Conservation (phyloP, 257 asterid species). For the Ocimum tenuiflorum region DNA sequence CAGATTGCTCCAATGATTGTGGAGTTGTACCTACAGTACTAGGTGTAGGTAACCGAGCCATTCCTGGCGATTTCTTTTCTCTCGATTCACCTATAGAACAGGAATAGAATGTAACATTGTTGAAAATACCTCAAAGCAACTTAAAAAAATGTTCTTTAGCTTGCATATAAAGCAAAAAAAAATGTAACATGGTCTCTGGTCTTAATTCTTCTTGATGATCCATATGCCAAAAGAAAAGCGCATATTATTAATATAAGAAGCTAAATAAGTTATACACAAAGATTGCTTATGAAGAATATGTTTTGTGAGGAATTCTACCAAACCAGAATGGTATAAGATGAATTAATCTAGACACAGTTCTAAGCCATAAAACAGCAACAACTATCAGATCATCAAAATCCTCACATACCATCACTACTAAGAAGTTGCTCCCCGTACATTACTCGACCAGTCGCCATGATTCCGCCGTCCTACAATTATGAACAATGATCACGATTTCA, state of each 20-base stretch:
- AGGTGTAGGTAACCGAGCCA: slow-evolving; percentile 36
- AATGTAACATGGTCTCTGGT: neutral
- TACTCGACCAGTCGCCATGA: slow-evolving; percentile 41
- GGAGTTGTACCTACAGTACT: slow-evolving; percentile 47
- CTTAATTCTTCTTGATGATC: neutral
- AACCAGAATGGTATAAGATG: neutral
- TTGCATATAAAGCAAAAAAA: neutral
- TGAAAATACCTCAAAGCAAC: neutral
- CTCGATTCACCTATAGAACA: slow-evolving; percentile 50
- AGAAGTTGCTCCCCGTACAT: slow-evolving; percentile 54
- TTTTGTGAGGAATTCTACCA: neutral
- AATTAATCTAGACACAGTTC: neutral
- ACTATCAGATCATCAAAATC: neutral
- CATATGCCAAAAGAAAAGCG: neutral
- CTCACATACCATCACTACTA: slow-evolving; percentile 46
- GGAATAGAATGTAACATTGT: slow-evolving; percentile 4
- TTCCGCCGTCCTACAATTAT: slow-evolving; percentile 66
- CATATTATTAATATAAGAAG: neutral
- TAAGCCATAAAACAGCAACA: neutral
- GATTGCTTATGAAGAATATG: neutral
- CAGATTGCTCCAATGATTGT: slow-evolving; percentile 38
- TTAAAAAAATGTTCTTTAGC: neutral
- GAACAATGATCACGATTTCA: neutral
- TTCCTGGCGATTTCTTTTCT: slow-evolving; percentile 43
- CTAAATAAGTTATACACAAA: neutral